A percentile compares a stretch with the other conserved stretches of the same genome.
Conservation (phyloP, 2,329 filamentous ascomycete genomes). For the Karstenula rhodostoma region DNA sequence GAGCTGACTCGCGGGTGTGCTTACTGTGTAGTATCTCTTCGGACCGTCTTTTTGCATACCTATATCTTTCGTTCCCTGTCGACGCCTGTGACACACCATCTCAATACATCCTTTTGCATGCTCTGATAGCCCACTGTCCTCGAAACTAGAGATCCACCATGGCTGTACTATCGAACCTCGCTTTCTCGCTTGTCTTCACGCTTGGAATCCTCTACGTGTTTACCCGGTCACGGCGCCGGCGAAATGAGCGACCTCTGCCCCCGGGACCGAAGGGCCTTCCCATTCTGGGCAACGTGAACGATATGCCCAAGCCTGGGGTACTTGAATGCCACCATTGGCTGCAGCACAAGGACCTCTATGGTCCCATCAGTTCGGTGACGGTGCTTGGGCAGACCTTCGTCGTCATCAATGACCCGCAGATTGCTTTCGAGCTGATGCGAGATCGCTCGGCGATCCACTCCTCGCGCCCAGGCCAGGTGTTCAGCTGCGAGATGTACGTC, state of each 20-base stretch:
- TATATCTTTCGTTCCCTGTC: too few relatives aligned
- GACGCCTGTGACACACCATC: not conserved
- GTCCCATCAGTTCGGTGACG: constrained; percentile 40
- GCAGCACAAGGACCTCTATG: constrained; percentile 51
- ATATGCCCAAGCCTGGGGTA: constrained; percentile 54
- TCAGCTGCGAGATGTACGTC: constrained; percentile 36
- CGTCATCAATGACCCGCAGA: constrained; percentile 37
- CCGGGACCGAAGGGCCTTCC: constrained; percentile 61
- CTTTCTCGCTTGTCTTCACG: not conserved
- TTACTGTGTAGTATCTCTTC: not conserved
- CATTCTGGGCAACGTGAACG: constrained; percentile 59
- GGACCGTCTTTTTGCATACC: too few relatives aligned
- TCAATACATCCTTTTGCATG: not conserved
- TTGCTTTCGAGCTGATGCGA: constrained; percentile 34
- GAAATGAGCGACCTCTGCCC: constrained; percentile 47
- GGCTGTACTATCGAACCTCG: not conserved
- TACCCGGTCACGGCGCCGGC: not conserved
- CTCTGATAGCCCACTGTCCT: not conserved
- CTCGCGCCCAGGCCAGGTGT: constrained; percentile 32
- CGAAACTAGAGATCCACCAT: not conserved
- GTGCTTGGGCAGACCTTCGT: constrained; percentile 39
- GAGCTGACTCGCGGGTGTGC: not conserved
- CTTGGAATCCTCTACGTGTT: constrained; percentile 7
- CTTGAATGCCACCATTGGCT: constrained; percentile 56
- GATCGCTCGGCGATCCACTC: constrained; percentile 31